phyloP scores from a whole-genome alignment of 768 basidiomycete genomes.

The Amanita subjunquillea region DNA sequence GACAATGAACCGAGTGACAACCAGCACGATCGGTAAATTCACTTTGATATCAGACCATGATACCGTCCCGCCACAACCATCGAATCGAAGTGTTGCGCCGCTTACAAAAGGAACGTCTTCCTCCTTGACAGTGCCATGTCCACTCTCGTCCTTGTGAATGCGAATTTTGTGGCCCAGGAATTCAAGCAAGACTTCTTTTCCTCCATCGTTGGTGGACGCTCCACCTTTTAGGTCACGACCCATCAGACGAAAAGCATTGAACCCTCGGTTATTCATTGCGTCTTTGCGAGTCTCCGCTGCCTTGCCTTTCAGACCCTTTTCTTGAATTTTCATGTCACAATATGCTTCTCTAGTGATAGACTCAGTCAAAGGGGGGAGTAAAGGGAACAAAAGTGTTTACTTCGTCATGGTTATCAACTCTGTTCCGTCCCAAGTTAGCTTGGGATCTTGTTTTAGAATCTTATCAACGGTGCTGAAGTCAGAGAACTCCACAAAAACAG shows the following conservation, averaged over 20 bases:
- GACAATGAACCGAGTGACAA: neutral
- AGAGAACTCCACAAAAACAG: conserved; percentile 87
- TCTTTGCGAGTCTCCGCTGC: conserved; percentile 53
- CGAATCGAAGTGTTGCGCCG: conserved; percentile 46
- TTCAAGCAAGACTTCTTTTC: conserved; percentile 59
- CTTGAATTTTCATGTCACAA: conserved; percentile 93
- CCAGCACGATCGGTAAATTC: neutral
- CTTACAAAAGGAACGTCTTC: conserved; percentile 45
- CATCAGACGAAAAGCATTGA: conserved; percentile 76
- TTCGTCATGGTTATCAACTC: conserved; percentile 85
- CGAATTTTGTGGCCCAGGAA: conserved; percentile 64
- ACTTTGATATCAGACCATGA: conserved; percentile 44
- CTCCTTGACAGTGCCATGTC: conserved; percentile 52
- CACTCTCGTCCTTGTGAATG: conserved; percentile 52
- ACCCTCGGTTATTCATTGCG: conserved; percentile 42
- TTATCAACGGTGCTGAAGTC: conserved; percentile 56
- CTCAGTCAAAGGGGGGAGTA: neutral
- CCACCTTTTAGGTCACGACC: conserved; percentile 24
- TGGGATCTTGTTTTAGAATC: conserved; percentile 75
- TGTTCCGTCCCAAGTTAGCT: conserved; percentile 68
- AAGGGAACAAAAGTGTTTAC: conserved; percentile 27
- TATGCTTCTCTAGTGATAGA: conserved; percentile 54
- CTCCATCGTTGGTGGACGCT: conserved; percentile 14
- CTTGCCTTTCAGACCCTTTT: conserved; percentile 79
- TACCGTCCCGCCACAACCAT: conserved; percentile 44